These are phyloP conservation scores for Neurospora sp. DNA, from an alignment of 495 filamentous ascomycete genomes.

Conservation along the genomic window DNA sequence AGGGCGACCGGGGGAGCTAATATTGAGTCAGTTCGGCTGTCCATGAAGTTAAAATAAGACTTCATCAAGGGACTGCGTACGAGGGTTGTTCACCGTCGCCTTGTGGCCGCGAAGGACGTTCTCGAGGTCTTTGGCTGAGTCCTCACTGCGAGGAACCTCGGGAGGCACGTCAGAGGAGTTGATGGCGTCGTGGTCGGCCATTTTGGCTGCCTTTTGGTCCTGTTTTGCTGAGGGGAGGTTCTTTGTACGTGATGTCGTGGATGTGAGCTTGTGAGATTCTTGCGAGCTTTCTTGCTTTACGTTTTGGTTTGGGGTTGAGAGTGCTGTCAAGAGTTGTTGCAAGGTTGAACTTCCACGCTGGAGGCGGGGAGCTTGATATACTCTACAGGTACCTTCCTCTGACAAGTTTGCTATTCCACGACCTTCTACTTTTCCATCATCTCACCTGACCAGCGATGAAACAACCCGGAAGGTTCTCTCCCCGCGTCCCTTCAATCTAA, in stretches of 20 bases:
- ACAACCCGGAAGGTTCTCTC: neutral
- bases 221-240: neutral
- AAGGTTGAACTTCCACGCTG: neutral
- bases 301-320: too few species aligned
- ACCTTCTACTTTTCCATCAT: neutral
- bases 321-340: too few species aligned
- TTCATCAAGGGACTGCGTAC: slow-evolving; percentile 7
- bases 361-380: neutral
- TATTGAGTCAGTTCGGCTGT: too few species aligned
- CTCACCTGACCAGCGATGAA: neutral
- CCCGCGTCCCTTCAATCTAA: neutral
- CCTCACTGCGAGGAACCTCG: slow-evolving; percentile 9
- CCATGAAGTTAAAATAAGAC: too few species aligned
- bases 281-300: too few species aligned
- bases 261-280: too few species aligned
- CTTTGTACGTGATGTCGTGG: neutral
- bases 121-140: slow-evolving; percentile 16
- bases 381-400: too few species aligned
- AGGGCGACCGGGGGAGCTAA: too few species aligned
- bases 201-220: slow-evolving; percentile 2
- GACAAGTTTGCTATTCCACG: neutral
- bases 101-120: slow-evolving; percentile 40
- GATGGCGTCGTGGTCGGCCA: neutral
- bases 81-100: slow-evolving; percentile 37
- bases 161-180: slow-evolving; percentile 10